These are phyloP conservation scores for Trichoderma koningii DNA, from an alignment of 2,329 filamentous ascomycete species.

Conservation along the genomic window DNA sequence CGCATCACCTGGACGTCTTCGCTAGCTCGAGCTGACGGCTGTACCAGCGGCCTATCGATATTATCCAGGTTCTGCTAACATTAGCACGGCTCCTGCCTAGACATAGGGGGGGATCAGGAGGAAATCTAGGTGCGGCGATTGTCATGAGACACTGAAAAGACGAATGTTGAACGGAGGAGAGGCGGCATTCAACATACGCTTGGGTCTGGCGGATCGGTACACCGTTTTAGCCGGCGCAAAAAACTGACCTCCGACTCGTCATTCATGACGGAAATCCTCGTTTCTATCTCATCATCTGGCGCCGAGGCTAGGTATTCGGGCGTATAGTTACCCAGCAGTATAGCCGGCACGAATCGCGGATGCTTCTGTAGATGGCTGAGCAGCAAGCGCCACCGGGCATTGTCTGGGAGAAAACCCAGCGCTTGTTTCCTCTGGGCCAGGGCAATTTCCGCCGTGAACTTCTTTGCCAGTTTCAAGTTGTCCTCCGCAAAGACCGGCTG, in stretches of 20 bases:
- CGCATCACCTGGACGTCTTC: constrained; percentile 41
- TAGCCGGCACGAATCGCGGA: constrained; percentile 39
- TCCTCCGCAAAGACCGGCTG: background rate
- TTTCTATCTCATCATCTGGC: constrained; percentile 34
- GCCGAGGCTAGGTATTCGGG: constrained; percentile 37
- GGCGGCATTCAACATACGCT: constrained; percentile 36
- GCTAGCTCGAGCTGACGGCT: constrained; percentile 19
- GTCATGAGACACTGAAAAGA: background rate
- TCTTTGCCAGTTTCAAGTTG: background rate
- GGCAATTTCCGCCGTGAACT: constrained; percentile 36
- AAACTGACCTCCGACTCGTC: constrained; percentile 36
- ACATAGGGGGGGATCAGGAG: background rate
- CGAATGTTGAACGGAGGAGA: background rate
- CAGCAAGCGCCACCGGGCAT: constrained; percentile 40
- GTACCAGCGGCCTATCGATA: constrained; percentile 33
- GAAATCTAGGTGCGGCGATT: background rate
- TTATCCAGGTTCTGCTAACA: constrained; percentile 39
- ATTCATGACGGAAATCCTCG: constrained; percentile 34
- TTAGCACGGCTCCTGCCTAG: background rate
- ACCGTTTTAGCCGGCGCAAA: constrained; percentile 30
- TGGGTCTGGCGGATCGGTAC: constrained; percentile 35
- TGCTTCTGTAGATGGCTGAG: constrained; percentile 35
- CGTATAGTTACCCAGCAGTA: constrained; percentile 35
- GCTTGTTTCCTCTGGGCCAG: constrained; percentile 32
- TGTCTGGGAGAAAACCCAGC: constrained; percentile 39